These are phyloP conservation scores for Ceratobasidium sp. DNA, from an alignment of 1,284 basidiomycete genomes.

Conservation along the genomic window DNA sequence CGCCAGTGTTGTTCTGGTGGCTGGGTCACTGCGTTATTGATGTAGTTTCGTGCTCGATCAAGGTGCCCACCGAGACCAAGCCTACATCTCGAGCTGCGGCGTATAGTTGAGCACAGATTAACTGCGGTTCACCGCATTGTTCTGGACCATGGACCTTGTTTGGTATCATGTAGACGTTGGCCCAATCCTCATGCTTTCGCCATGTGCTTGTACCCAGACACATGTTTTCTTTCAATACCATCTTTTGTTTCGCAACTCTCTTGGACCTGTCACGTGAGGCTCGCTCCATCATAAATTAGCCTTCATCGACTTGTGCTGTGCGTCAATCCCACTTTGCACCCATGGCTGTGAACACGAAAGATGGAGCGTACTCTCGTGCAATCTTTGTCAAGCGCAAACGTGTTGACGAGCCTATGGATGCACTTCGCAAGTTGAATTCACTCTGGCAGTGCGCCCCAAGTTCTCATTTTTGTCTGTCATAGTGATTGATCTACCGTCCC, in stretches of 20 bases:
- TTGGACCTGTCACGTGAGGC: constrained; percentile 7
- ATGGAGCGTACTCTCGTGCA: constrained; percentile 31
- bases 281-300: too few relatives aligned
- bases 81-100: constrained; percentile 35
- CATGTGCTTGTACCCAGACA: background rate
- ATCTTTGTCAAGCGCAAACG: constrained; percentile 40
- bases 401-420: constrained; percentile 39
- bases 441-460: constrained; percentile 35
- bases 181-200: background rate
- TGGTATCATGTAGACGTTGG: background rate
- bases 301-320: too few relatives aligned
- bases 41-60: constrained; percentile 20
- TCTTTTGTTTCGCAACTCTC: background rate
- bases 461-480: background rate
- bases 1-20: background rate
- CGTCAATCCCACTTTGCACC: background rate
- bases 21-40: background rate
- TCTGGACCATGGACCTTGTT: too few relatives aligned
- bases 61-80: constrained; percentile 38
- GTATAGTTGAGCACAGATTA: constrained; percentile 37
- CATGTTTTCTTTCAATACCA: constrained; percentile 9
- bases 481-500: constrained; percentile 40
- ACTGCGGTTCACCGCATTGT: background rate
- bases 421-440: constrained; percentile 23
- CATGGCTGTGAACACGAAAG: constrained; percentile 21